Base-by-base conservation (phyloP, 192 early-diverging fungal species). In the Coemansia sp. region DNA sequence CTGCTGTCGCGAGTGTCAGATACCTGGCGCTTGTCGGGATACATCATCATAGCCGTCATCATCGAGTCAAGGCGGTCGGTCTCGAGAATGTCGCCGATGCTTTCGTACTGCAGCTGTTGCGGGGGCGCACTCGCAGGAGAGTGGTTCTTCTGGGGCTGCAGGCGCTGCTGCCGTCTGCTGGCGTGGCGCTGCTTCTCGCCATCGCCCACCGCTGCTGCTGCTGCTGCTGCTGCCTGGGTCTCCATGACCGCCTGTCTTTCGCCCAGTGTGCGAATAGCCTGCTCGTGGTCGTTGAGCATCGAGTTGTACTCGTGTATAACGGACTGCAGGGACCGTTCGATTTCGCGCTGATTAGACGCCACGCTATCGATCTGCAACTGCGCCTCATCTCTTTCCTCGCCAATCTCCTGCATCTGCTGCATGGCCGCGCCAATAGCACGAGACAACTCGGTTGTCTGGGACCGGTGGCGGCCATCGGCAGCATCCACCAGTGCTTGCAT, bases 271-370 rank as follows among this genome's bases (percentile, higher is more conserved):
- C 79, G 61, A 14, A 81, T 72, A 5, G 70, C 41, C 67, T 75
- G 73, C 55, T 81, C 79, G n/a, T 81, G 79, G 11, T 75, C 73
- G 43, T 70, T 60, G 22, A 81, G 64, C 79, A 76, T 81, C 11
- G 66, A 48, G 11, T 63, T 65, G 46, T 74, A 76, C 44, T 76
- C 79, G 6, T 43, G 20, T 16, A 76, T 62, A 7, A 74, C 61
- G 48, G 60, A 56, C 41, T 63, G 38, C 39, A 76, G 50, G 1
- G 65, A 63, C 44, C 57, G 42, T 51, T 77, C 67, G 5, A 77
- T 41, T 10, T 62, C 53, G 6, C 40, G 41, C 17, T 71, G 67
- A 13, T 48, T 19, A 2, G 25, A 32, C 25, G 63, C 63, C 44
- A 70, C 57, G 46, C 45, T 38, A 13, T 63, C 45, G 12, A 62